Base-by-base conservation (phyloP, 2,329 filamentous ascomycete genomes). In the Peltaster fructicola region DNA sequence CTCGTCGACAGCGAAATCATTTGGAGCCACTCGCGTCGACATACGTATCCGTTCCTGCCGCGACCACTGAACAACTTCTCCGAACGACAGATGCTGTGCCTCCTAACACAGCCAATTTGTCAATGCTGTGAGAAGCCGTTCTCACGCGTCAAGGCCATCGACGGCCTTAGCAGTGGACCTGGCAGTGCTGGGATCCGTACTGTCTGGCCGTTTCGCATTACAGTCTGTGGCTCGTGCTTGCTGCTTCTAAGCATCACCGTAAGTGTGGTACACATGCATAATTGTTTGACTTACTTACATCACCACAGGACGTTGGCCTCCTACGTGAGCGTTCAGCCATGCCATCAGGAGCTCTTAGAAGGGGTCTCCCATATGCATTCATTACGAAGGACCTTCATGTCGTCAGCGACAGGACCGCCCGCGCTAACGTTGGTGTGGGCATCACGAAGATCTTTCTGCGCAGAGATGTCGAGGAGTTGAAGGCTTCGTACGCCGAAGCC, bases 51-150 rank as follows among this genome's bases (percentile, higher is more conserved):
- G 14, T 63, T 63, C 36, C 68, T 82, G 56, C 79, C 79, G 22
- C 60, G 61, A 28, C 78, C 78, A 14, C 57, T 85, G 24, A 53
- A 56, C 25, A 63, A 60, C 30, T 65, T 63, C 43, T 65, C 66
- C 20, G 79, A 88, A 48, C 55, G 78, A 35, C 65, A 73, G 20
- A 84, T 84, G 76, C 81, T 79, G 66, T 66, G 65, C 40, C 54
- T 88, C 24, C 59, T 69, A 17, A 71, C 68, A 47, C 63, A 66
- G 23, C 54, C 44, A 15, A 51, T 44, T 27, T 90, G 80, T 47
- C 71, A 84, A 41, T 68, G 72, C 36, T 88, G 80, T 50, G 54
- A 52, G 26, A 65, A 57, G 32, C 39, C 35, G 24, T 47, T 44
- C 25, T 36, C 34, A 9, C 31, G 27, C 22, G 20, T 34, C 26